phyloP scores from a whole-genome alignment of 2,329 filamentous ascomycete species.

The Fusarium sp. region DNA sequence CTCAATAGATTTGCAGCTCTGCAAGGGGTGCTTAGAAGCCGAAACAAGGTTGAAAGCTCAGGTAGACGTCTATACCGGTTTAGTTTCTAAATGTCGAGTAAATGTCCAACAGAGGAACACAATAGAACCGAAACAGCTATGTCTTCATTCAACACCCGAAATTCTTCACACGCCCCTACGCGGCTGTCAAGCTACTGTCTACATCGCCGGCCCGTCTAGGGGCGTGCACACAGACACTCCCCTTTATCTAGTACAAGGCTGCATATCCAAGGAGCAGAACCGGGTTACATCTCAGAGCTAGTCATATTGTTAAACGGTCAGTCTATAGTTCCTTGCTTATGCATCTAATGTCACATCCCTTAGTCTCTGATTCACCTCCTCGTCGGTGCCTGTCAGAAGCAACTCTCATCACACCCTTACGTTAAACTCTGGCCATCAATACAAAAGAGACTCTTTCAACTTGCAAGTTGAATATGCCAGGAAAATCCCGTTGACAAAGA shows the following conservation, averaged over 20 bases:
- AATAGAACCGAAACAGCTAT: neutral
- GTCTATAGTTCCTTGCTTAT: neutral
- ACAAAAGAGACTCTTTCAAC: neutral
- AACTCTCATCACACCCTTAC: neutral
- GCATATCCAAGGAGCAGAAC: neutral
- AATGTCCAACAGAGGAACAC: neutral
- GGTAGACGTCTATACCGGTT: too few relatives aligned
- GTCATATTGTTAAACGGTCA: neutral
- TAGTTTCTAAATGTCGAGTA: too few relatives aligned
- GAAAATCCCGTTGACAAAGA: neutral
- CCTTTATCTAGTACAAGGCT: neutral
- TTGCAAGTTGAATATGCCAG: neutral
- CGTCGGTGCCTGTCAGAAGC: neutral
- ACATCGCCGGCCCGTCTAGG: neutral
- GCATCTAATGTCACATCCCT: neutral
- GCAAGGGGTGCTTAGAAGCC: too few relatives aligned
- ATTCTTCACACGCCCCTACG: neutral
- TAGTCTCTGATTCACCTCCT: neutral
- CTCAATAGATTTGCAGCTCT: too few relatives aligned
- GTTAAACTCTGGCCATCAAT: neutral
- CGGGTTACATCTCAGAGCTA: neutral
- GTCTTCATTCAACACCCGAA: neutral
- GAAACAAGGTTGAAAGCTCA: too few relatives aligned
- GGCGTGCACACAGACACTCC: neutral
- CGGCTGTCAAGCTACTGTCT: neutral